phyloP scores from a whole-genome alignment of 2,329 filamentous ascomycete species.

The Fusarium tricinctum region DNA sequence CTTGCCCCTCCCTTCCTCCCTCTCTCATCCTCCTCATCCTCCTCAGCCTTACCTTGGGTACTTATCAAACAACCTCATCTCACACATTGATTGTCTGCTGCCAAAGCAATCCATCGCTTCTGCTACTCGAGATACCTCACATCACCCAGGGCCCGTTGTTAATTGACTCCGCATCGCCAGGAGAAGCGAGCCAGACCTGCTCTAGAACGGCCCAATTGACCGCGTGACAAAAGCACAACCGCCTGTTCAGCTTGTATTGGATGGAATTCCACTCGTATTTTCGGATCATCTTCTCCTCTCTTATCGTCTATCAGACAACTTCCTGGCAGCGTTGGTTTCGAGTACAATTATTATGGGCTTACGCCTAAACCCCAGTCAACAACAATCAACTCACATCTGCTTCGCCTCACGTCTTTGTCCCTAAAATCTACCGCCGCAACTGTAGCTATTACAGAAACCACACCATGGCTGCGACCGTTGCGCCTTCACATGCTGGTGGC shows the following conservation, averaged over 20 bases:
- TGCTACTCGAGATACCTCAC: slow-evolving; percentile 4
- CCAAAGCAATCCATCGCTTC: neutral
- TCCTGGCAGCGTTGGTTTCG: slow-evolving; percentile 16
- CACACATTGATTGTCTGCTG: slow-evolving; percentile 1
- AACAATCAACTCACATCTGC: slow-evolving; percentile 26
- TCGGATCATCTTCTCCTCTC: slow-evolving; percentile 6
- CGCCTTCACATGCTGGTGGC: slow-evolving; percentile 50
- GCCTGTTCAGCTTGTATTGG: slow-evolving; percentile 14
- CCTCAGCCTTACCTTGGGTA: neutral
- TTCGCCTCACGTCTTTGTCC: slow-evolving; percentile 4
- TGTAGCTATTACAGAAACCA: neutral
- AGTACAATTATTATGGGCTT: slow-evolving; percentile 30
- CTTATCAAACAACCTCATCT: neutral
- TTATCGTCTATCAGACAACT: slow-evolving; percentile 5
- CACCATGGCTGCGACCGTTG: slow-evolving; percentile 53
- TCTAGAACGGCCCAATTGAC: slow-evolving; percentile 37
- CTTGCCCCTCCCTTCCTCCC: neutral
- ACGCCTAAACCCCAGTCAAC: slow-evolving; percentile 27
- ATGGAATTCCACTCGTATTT: slow-evolving; percentile 7
- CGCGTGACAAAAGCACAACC: slow-evolving; percentile 33
- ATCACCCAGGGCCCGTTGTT: slow-evolving; percentile 9
- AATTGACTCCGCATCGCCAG: slow-evolving; percentile 30
- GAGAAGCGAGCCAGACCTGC: slow-evolving; percentile 33
- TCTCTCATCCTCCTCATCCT: neutral
- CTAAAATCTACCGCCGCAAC: slow-evolving; percentile 3